Evolutionary conservation across 1,139 yeast species (phyloP), one percentile per base, ranked within the genome.

Genomic region (Blastobotrys illinoisensis): DNA sequence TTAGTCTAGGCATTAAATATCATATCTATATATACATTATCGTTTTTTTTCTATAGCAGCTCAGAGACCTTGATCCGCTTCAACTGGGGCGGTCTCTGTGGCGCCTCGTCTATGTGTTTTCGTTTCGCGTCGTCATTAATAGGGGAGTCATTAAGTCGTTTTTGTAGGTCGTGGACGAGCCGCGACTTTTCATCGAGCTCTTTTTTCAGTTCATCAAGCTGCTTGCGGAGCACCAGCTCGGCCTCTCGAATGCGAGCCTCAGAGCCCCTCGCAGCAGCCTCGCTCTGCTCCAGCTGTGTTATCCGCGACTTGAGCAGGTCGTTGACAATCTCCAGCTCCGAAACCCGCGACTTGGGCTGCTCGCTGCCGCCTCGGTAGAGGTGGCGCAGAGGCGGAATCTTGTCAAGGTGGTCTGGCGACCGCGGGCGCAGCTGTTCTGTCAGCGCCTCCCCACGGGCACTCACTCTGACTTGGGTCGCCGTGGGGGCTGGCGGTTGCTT

Each of bases 301-400:
- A 90, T 87, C 62, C 96, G 79, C 14, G 90, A 82, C 61, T 88
- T 79, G 71, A 88, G 87, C 58, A 90, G 74, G 67, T 90, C 97
- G 64, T 89, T 90, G 26, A 90, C 95, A 50, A 90, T 76, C 70
- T 91, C 97, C 56, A 91, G 77, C 68, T 91, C 97, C 18, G 87
- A 81, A 26, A 65, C 62, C 36, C 68, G 51, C 1, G 67, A 16
- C 21, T 47, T 46, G 45, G 26, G 26, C 36, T 46, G 18, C 9
- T 24, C 49, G 20, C 23, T 24, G 9, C 54, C 16, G 48, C 36
- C 32, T 47, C 43, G 24, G 51, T 54, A 47, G 18, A 58, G 40
- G 14, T 58, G 63, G 24, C 62, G 56, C 48, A 69, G 54, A 5
- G 67, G 65, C 18, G 72, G 72, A 24, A 70, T 69, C 24, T 66